A percentile compares a stretch with the other conserved stretches of the same genome.
Conservation (phyloP, 768 basidiomycete genomes). For the Agaricus blazei region DNA sequence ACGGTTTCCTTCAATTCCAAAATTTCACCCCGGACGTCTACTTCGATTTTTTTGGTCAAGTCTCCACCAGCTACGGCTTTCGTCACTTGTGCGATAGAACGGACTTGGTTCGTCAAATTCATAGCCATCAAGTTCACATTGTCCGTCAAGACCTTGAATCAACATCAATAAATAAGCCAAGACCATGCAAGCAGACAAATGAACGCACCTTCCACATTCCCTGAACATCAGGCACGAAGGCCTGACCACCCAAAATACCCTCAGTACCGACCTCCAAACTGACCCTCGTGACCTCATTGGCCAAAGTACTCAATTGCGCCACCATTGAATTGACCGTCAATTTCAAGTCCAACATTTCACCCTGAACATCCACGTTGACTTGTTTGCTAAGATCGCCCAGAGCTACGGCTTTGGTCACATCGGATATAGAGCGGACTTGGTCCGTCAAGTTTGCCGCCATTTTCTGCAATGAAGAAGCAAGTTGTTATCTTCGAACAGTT, state of each 20-base stretch:
- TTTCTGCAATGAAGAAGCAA: constrained; percentile 41
- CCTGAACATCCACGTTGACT: constrained; percentile 90
- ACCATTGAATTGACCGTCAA: constrained; percentile 86
- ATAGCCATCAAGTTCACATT: constrained; percentile 89
- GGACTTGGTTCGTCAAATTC: constrained; percentile 88
- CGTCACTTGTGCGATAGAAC: constrained; percentile 83
- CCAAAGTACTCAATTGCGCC: constrained; percentile 71
- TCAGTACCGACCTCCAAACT: constrained; percentile 90
- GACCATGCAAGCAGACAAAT: background rate
- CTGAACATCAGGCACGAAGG: constrained; percentile 85
- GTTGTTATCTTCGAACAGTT: background rate
- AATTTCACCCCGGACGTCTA: constrained; percentile 91
- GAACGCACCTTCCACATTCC: constrained; percentile 83
- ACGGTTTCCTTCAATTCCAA: constrained; percentile 87
- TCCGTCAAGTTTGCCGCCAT: constrained; percentile 84
- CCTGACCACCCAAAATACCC: constrained; percentile 92
- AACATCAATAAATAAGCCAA: background rate
- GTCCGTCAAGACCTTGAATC: constrained; percentile 50
- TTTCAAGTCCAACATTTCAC: constrained; percentile 89
- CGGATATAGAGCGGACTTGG: constrained; percentile 89
- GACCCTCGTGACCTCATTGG: constrained; percentile 86
- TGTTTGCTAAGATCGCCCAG: constrained; percentile 78
- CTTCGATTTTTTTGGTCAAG: constrained; percentile 88
- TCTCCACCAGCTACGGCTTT: constrained; percentile 94
- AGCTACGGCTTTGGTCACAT: constrained; percentile 85